Conservation (phyloP, 169 alveolate species). For the Babesia caballi region DNA sequence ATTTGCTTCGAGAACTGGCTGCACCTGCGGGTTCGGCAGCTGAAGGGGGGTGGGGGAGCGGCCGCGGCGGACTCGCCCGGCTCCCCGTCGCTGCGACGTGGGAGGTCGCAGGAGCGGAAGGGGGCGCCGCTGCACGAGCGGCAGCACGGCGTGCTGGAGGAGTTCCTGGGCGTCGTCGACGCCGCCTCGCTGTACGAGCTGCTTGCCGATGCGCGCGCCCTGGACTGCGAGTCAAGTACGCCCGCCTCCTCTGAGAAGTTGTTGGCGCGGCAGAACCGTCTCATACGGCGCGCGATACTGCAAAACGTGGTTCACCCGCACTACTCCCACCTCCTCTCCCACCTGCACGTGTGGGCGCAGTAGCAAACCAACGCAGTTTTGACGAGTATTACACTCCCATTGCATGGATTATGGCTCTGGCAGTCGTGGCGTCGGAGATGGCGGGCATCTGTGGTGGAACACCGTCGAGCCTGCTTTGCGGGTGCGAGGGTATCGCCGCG, state of each 20-base stretch:
- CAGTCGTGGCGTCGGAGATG: too few species aligned
- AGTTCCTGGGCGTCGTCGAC: neutral
- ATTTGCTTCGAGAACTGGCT: constrained; percentile 59
- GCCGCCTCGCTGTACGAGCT: neutral
- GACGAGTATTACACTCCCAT: too few species aligned
- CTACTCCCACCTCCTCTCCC: constrained; percentile 11
- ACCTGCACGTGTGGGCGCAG: constrained; percentile 6
- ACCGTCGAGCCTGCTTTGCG: too few species aligned
- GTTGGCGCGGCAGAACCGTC: neutral
- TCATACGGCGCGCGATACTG: constrained; percentile 9
- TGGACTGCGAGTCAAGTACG: too few species aligned
- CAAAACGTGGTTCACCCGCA: neutral
- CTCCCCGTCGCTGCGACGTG: neutral
- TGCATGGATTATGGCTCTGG: too few species aligned
- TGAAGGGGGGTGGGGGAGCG: neutral
- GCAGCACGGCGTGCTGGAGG: neutral
- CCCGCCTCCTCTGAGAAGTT: neutral
- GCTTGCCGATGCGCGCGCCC: neutral
- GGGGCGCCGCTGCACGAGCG: neutral
- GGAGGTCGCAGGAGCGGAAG: neutral
- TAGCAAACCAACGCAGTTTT: too few species aligned
- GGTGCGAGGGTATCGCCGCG: too few species aligned
- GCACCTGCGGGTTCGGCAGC: constrained; percentile 27
- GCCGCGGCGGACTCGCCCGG: neutral
- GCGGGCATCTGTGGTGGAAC: too few species aligned